phyloP scores from a whole-genome alignment of 768 basidiomycete species.

The Serendipita sp. region DNA sequence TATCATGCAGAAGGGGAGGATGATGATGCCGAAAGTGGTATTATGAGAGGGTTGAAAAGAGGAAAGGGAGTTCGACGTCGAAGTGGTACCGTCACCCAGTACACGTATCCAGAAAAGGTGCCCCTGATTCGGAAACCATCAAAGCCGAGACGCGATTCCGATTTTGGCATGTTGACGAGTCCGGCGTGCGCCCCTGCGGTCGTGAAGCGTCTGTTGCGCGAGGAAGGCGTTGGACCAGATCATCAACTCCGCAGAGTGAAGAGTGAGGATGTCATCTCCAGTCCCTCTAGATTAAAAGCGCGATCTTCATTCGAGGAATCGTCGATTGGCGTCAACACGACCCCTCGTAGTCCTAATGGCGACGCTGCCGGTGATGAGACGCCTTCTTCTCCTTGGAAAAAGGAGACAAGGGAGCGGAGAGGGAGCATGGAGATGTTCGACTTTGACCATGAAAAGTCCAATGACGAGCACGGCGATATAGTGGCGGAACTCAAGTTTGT shows the following conservation, averaged over 20 bases:
- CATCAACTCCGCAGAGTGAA: slow-evolving; percentile 42
- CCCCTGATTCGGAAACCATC: background rate
- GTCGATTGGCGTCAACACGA: background rate
- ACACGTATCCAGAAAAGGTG: background rate
- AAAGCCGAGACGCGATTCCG: background rate
- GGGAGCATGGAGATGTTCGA: slow-evolving; percentile 19
- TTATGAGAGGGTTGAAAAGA: background rate
- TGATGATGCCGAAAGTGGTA: slow-evolving; percentile 16
- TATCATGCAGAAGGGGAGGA: slow-evolving; percentile 27
- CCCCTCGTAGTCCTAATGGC: background rate
- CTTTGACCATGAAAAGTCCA: slow-evolving; percentile 14
- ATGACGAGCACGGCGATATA: background rate
- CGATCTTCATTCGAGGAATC: background rate
- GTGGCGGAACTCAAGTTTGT: background rate
- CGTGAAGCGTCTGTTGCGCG: background rate
- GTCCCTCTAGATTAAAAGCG: slow-evolving; percentile 16
- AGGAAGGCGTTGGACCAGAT: background rate
- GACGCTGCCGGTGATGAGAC: background rate
- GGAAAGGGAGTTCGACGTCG: background rate
- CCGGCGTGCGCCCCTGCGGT: background rate
- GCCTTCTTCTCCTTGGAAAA: background rate
- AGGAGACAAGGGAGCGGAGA: background rate
- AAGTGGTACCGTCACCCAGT: background rate
- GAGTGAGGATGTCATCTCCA: slow-evolving; percentile 40
- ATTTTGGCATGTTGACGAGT: background rate